Conservation (phyloP, 805 yeast genomes). For the Candida piceae region DNA sequence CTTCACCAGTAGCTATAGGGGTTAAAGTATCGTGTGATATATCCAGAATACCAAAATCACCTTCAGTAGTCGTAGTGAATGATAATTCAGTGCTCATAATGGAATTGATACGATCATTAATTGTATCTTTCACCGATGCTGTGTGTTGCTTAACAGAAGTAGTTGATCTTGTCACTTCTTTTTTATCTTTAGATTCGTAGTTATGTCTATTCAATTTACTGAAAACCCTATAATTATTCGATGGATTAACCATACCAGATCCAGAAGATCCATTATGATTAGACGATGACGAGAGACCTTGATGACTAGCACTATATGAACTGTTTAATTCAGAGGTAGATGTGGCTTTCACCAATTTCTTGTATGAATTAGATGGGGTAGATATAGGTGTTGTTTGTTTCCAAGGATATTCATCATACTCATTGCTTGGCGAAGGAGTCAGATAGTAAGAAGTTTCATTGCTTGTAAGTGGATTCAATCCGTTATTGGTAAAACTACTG, state of each 20-base stretch:
- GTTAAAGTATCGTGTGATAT: constrained; percentile 2
- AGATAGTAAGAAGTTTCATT: constrained; percentile 2
- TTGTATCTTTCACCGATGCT: constrained; percentile 1
- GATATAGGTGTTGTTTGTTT: constrained; percentile 9
- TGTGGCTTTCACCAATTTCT: constrained; percentile 5
- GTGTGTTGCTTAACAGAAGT: constrained; percentile 5
- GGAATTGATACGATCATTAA: constrained; percentile 8
- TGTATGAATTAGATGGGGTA: constrained; percentile 5
- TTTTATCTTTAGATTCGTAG: constrained; percentile 6
- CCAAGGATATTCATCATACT: constrained; percentile 28
- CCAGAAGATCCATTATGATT: neutral
- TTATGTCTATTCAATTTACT: neutral
- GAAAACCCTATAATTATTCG: neutral
- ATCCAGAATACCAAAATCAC: constrained; percentile 1
- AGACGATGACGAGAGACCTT: no score
- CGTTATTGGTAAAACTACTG: constrained; percentile 1
- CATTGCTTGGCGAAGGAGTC: constrained; percentile 25
- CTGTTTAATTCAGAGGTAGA: constrained; percentile 9
- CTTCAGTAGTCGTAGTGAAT: neutral
- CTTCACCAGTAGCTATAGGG: no score
- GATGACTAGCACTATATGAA: no score
- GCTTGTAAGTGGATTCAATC: neutral
- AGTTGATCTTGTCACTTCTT: constrained; percentile 8
- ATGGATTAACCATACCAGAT: no score
- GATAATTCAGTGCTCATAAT: constrained; percentile 13